These are phyloP conservation scores for Cercospora sp. DNA, from an alignment of 2,329 filamentous ascomycete species.

Conservation along the genomic window DNA sequence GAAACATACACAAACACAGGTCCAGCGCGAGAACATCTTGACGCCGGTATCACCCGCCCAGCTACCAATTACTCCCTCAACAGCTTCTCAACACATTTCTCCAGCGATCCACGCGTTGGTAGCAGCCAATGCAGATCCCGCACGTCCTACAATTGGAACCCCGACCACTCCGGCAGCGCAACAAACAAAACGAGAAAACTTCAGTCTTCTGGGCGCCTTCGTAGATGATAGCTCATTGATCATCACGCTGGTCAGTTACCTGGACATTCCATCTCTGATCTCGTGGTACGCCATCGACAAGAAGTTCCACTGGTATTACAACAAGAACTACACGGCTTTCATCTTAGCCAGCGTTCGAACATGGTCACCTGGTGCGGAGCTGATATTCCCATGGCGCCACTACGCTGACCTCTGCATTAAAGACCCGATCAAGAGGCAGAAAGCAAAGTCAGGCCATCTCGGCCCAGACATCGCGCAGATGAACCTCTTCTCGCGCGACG, in stretches of 20 bases:
- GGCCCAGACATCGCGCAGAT: constrained; percentile 21
- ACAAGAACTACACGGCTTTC: constrained; percentile 59
- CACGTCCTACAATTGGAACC: background rate
- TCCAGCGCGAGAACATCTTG: background rate
- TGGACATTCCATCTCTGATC: constrained; percentile 59
- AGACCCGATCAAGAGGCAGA: constrained; percentile 53
- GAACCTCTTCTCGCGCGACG: constrained; percentile 45
- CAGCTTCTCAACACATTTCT: background rate
- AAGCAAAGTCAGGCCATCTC: constrained; percentile 20
- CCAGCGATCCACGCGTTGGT: background rate
- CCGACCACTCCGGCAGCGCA: background rate
- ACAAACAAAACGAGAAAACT: constrained; percentile 19
- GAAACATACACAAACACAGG: constrained; percentile 4
- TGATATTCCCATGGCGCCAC: constrained; percentile 61
- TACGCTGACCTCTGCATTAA: constrained; percentile 59
- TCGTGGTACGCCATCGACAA: constrained; percentile 65
- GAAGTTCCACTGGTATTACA: constrained; percentile 61
- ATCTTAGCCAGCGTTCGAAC: constrained; percentile 57
- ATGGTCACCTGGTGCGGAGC: constrained; percentile 57
- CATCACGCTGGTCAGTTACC: constrained; percentile 56
- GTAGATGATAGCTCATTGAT: constrained; percentile 51
- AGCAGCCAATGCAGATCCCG: background rate
- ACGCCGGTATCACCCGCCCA: background rate
- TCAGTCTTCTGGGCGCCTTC: constrained; percentile 41
- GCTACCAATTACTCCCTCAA: background rate